Evolutionary conservation across 148 eudicot genomes (phyloP), one percentile per base, ranked within the genome.

Genomic region (Fagopyrum tataricum): DNA sequence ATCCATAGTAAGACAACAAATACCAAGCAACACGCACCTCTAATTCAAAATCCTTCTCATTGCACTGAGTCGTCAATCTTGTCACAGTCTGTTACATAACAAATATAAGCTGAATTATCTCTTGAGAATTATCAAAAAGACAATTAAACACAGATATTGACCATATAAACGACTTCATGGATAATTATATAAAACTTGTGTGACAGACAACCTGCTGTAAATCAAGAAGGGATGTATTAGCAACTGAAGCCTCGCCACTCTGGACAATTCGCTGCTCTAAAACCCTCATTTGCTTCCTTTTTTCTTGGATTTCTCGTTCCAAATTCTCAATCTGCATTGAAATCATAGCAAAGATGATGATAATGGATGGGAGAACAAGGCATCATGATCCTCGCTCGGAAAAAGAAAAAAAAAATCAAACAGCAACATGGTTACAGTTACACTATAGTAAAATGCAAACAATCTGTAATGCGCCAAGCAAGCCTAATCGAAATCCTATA

Each of bases 241-340:
- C 88, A 76, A 82, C 82, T 62, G 99, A 87, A 79, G 94, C 89
- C 83, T 92, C 92, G 43, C 92, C 92, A 78, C 85, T 82, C 77
- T 90, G 94, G 70, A 80, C 78, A 21, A 95, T 95, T 14, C 92
- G 91, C 76, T 92, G 92, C 82, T 95, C 99, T 70, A 95, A 72
- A 73, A 80, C 82, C 85, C 88, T 90, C 97, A 90, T 90, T 76
- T 92, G 97, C 82, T 79, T 87, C 72, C 85, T 81, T 79, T 95
- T 95, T 51, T 92, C 99, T 76, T 84, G 84, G 72, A 95, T 92
- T 79, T 95, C 97, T 77, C 39, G 77, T 86, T 95, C 99, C 85
- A 95, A 82, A 82, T 78, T 86, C 75, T 88, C 88, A 74, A 95
- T 84, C 99, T 95, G 86, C 66, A 52, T 17, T 49, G 31, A 52